Evolutionary conservation across 345 rosid species (phyloP), one percentile per base, ranked within the genome.

Genomic region (Populus tremula): DNA sequence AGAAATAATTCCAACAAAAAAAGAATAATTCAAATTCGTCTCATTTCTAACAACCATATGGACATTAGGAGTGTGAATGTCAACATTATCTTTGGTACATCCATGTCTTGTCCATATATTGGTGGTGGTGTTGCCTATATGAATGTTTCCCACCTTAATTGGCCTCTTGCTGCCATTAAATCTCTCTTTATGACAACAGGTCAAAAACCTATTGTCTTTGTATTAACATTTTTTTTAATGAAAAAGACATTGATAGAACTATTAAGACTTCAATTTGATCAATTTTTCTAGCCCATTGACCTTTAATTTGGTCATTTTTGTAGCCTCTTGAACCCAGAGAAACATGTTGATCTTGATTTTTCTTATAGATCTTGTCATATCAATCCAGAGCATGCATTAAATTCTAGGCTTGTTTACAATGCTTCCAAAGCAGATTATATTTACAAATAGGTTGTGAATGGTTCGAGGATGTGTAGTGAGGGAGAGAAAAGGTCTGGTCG

Each of bases 31-130:
- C 35, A 33, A 33, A 33, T 3, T 3, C 35, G 3, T 33, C 35
- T 33, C 35, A 33, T 33, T 65, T 72, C 79, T 17, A 13, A 25
- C 29, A n/a, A 23, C 56, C 5, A 2, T 5, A 10, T 1, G 0
- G 79, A 77, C 29, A 50, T 2, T 6, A 80, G 79, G 59, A 77
- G 53, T 13, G 83, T 80, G 13, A 35, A 43, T 9, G 79, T 76
- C 81, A 73, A 83, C 61, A 77, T 83, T 41, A 64, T 72, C 63
- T 83, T 76, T 5, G 79, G 79, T 17, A 73, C 77, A 43, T 83
- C 83, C 38, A 79, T 83, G 81, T 73, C 81, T 38, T 83, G 81
- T 23, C 81, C 83, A 4, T 83, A 80, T 35, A 81, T 68, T 39
- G 77, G 76, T 64, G 83, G 70, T 47, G 83, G 74, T 1, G 86